phyloP scores from a whole-genome alignment of 1,284 basidiomycete species.

The Trichosporon coremiiforme region DNA sequence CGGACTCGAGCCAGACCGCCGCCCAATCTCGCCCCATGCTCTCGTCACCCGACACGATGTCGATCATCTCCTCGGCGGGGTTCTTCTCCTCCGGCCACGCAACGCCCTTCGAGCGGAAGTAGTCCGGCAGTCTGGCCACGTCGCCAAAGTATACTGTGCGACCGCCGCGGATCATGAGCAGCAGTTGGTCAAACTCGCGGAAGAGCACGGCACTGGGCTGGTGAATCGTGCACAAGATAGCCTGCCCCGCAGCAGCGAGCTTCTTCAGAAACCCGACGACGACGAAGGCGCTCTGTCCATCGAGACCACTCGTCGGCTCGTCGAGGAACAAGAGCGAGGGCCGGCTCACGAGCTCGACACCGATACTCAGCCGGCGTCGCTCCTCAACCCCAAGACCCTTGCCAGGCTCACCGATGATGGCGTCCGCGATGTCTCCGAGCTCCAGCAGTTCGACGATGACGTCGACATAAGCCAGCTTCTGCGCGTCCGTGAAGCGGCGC shows the following conservation, averaged over 20 bases:
- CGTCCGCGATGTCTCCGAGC: slow-evolving; percentile 59
- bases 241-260: slow-evolving; percentile 59
- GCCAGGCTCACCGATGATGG: slow-evolving; percentile 58
- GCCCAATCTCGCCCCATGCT: slow-evolving; percentile 66
- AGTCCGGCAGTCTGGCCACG: slow-evolving; percentile 58
- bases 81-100: slow-evolving; percentile 57
- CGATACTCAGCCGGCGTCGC: slow-evolving; percentile 62
- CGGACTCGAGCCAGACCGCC: slow-evolving; percentile 65
- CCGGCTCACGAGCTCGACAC: slow-evolving; percentile 56
- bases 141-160: slow-evolving; percentile 63
- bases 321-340: slow-evolving; percentile 57
- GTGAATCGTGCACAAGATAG: slow-evolving; percentile 61
- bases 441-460: slow-evolving; percentile 61
- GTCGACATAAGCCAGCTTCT: slow-evolving; percentile 61
- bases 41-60: slow-evolving; percentile 49
- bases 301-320: slow-evolving; percentile 62
- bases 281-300: slow-evolving; percentile 63
- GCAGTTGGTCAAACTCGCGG: slow-evolving; percentile 71
- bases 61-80: slow-evolving; percentile 59
- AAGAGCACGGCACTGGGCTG: slow-evolving; percentile 67
- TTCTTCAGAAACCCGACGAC: slow-evolving; percentile 63
- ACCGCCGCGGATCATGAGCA: slow-evolving; percentile 58
- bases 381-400: slow-evolving; percentile 56
- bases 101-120: slow-evolving; percentile 57
- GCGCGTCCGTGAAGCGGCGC: slow-evolving; percentile 62